phyloP scores from a whole-genome alignment of 257 asterid species.

The Solanum phureja region DNA sequence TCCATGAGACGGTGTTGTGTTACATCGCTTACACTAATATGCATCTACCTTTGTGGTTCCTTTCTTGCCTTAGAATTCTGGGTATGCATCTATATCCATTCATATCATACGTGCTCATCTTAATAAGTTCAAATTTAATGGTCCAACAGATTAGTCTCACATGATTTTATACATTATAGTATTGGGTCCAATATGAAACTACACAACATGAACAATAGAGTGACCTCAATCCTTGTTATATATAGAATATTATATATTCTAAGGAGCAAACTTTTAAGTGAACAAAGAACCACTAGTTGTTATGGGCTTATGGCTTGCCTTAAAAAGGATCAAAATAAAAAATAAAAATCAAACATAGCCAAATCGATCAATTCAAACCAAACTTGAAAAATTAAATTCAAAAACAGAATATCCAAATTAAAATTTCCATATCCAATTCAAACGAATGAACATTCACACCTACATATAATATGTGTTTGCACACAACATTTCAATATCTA shows the following conservation, averaged over 20 bases:
- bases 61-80: too few species aligned
- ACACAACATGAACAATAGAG: too few species aligned
- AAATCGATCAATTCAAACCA: background rate
- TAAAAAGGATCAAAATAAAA: background rate
- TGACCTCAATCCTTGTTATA: background rate
- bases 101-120: background rate
- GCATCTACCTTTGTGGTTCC: background rate
- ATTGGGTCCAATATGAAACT: too few species aligned
- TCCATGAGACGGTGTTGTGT: too few species aligned
- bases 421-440: background rate
- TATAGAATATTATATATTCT: too few species aligned
- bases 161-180: too few species aligned
- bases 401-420: background rate
- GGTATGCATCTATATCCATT: background rate
- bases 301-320: background rate
- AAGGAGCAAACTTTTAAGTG: background rate
- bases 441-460: background rate
- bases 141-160: too few species aligned
- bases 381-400: background rate
- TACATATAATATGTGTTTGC: background rate
- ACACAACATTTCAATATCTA: background rate
- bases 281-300: too few species aligned
- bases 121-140: background rate
- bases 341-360: background rate
- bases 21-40: background rate